Evolutionary conservation across 192 early-diverging fungal genomes (phyloP).

Genomic region (Rhizophagus prolifer): DNA sequence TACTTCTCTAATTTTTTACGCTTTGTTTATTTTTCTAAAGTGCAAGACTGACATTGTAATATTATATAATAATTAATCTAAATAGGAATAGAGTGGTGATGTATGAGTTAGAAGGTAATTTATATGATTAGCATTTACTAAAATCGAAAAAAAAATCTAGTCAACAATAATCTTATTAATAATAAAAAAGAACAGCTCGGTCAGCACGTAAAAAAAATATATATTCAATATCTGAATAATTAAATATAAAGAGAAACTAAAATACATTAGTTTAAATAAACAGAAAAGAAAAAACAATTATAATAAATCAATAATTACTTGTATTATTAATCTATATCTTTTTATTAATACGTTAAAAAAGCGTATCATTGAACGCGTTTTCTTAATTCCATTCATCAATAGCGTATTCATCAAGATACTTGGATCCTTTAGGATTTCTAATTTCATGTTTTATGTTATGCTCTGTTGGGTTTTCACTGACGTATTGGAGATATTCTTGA

Average conservation of each 20-base stretch:
- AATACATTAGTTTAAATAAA: background rate
- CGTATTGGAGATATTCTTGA: conserved; percentile 60
- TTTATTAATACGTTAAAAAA: background rate
- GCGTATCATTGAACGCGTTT: background rate
- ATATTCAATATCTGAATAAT: too few species aligned
- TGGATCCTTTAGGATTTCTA: background rate
- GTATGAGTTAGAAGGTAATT: background rate
- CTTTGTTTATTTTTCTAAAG: background rate
- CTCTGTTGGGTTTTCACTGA: background rate
- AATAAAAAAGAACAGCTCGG: too few species aligned
- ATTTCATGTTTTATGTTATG: background rate
- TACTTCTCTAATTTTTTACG: background rate
- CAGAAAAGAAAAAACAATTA: background rate
- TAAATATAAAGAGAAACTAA: background rate
- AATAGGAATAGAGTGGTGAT: background rate
- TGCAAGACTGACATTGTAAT: background rate
- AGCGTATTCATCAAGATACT: background rate
- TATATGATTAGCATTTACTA: background rate
- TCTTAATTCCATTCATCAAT: background rate
- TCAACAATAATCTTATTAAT: background rate
- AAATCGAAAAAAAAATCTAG: background rate
- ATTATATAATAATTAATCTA: background rate
- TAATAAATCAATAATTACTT: background rate
- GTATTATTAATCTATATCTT: background rate
- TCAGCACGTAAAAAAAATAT: too few species aligned